A percentile compares a stretch with the other conserved stretches of the same genome.
Conservation (phyloP, 441 rosid genomes). For the Euphorbia corollata region DNA sequence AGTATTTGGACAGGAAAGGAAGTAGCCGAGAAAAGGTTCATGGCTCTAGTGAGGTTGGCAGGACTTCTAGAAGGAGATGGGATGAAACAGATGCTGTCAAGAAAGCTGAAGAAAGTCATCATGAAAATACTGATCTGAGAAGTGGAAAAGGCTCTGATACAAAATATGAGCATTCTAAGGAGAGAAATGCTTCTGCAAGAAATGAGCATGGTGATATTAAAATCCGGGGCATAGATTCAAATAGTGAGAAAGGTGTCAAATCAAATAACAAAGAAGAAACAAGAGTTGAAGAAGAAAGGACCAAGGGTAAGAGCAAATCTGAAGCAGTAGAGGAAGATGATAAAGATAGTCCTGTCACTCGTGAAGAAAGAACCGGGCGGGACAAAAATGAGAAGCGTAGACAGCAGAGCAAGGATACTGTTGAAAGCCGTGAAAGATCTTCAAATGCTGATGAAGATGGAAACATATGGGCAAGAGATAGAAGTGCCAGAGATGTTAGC, state of each 20-base stretch:
- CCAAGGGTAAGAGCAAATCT: slow-evolving; percentile 44
- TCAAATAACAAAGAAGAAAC: slow-evolving; percentile 51
- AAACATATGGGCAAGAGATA: slow-evolving; percentile 41
- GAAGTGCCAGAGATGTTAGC: slow-evolving; percentile 41
- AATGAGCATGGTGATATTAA: slow-evolving; percentile 55
- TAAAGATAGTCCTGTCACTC: slow-evolving; percentile 51
- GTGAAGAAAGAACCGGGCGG: slow-evolving; percentile 44
- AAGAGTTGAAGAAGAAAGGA: slow-evolving; percentile 46
- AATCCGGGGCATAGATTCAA: slow-evolving; percentile 40
- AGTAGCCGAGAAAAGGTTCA: slow-evolving; percentile 65
- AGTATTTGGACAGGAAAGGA: slow-evolving; percentile 57
- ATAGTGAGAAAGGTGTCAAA: slow-evolving; percentile 51
- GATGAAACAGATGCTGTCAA: slow-evolving; percentile 51
- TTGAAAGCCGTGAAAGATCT: slow-evolving; percentile 47
- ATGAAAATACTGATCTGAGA: slow-evolving; percentile 47
- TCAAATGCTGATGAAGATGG: slow-evolving; percentile 59
- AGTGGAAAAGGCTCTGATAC: slow-evolving; percentile 59
- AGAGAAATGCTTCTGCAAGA: slow-evolving; percentile 38
- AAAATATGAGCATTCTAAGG: slow-evolving; percentile 47
- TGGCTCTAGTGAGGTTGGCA: slow-evolving; percentile 51
- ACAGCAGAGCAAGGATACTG: slow-evolving; percentile 49
- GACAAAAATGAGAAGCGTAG: slow-evolving; percentile 53
- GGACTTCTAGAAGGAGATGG: slow-evolving; percentile 80
- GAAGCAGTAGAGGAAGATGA: slow-evolving; percentile 61
- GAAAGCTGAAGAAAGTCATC: slow-evolving; percentile 44